Conservation (phyloP, 768 basidiomycete species). For the Suillus spraguei region DNA sequence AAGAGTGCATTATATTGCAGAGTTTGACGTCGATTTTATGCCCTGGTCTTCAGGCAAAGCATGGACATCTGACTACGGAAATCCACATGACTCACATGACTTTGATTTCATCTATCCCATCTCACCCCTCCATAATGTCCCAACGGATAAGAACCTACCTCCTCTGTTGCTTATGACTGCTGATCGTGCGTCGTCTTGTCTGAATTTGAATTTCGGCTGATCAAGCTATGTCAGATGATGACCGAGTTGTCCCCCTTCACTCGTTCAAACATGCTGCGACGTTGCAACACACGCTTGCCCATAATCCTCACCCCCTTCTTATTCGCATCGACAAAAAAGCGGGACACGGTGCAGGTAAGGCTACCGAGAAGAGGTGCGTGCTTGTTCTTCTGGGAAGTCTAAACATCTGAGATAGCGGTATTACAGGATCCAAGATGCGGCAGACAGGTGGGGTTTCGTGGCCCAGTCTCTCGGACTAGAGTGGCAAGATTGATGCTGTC, state of each 20-base stretch:
- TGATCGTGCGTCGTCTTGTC: conserved; percentile 57
- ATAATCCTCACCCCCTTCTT: conserved; percentile 74
- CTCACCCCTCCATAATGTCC: conserved; percentile 83
- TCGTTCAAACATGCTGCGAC: conserved; percentile 83
- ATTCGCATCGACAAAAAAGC: conserved; percentile 80
- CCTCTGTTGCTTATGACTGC: conserved; percentile 80
- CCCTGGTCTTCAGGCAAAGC: conserved; percentile 51
- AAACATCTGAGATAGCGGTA: background rate
- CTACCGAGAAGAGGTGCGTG: conserved; percentile 63
- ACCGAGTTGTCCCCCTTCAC: conserved; percentile 85
- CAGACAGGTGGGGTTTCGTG: conserved; percentile 79
- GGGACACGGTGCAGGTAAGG: conserved; percentile 81
- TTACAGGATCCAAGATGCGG: conserved; percentile 70
- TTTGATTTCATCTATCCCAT: conserved; percentile 85
- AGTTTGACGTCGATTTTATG: conserved; percentile 10
- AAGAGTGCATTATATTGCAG: conserved; percentile 15
- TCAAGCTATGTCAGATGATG: conserved; percentile 57
- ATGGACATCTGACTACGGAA: conserved; percentile 81
- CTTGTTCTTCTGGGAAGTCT: conserved; percentile 8
- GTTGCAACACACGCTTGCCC: conserved; percentile 64
- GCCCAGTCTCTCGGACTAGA: conserved; percentile 62
- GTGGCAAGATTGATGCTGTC: conserved; percentile 29
- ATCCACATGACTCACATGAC: conserved; percentile 72
- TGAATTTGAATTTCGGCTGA: background rate
- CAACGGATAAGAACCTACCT: conserved; percentile 59